Conservation (phyloP, 495 filamentous ascomycete genomes). For the Aspergillus hancockii region DNA sequence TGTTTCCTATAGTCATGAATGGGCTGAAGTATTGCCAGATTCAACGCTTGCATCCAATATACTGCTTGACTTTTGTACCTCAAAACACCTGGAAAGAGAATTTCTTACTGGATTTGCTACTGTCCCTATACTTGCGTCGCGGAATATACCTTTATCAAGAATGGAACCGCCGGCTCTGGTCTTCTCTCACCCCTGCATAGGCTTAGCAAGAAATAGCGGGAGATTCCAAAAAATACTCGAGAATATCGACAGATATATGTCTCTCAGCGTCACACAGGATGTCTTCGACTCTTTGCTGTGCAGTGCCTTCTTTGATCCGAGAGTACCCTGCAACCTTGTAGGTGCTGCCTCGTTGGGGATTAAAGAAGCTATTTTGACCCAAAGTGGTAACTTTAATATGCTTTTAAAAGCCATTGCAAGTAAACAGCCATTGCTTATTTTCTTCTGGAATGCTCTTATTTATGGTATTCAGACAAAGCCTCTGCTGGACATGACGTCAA, state of each 20-base stretch:
- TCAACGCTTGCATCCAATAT: no score
- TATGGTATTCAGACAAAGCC: slow-evolving; percentile 5
- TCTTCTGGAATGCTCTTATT: slow-evolving; percentile 18
- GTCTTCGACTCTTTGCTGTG: slow-evolving; percentile 22
- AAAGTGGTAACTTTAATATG: not conserved
- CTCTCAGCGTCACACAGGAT: slow-evolving; percentile 18
- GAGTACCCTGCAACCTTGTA: slow-evolving; percentile 21
- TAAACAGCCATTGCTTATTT: slow-evolving; percentile 10
- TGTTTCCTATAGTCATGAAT: not conserved
- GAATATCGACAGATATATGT: slow-evolving; percentile 18
- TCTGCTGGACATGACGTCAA: slow-evolving; percentile 1
- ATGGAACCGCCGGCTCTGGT: no score
- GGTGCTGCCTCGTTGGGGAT: slow-evolving; percentile 19
- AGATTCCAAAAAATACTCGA: not conserved
- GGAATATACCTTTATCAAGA: no score
- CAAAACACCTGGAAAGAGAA: no score
- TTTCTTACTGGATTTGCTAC: no score
- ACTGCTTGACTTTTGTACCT: no score
- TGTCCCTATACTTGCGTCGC: no score
- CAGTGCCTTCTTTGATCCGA: slow-evolving; percentile 24
- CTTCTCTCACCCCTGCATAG: no score
- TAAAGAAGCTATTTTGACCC: slow-evolving; percentile 7
- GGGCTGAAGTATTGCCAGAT: no score
- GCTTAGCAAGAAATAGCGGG: no score
- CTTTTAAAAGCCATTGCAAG: slow-evolving; percentile 10